These are phyloP conservation scores for Noccaea caerulescens DNA, from an alignment of 345 rosid genomes.

Conservation along the genomic window DNA sequence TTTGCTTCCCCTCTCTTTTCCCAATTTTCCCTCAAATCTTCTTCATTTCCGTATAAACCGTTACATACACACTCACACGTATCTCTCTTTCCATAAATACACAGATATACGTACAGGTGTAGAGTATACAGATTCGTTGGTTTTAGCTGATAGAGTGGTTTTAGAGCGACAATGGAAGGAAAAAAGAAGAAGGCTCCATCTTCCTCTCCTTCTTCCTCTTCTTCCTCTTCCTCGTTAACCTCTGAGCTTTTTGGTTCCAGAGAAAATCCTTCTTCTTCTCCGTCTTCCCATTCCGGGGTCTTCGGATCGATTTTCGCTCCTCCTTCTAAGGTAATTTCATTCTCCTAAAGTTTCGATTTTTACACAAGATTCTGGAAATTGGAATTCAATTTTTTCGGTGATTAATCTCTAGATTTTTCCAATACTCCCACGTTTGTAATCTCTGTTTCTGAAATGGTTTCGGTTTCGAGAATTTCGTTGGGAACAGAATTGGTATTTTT, in stretches of 20 bases:
- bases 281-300: conserved; percentile 59
- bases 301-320: conserved; percentile 70
- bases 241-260: conserved; percentile 73
- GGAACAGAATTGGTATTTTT: conserved; percentile 11
- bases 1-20: conserved; percentile 34
- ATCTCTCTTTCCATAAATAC: neutral
- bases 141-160: conserved; percentile 33
- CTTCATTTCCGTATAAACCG: conserved; percentile 29
- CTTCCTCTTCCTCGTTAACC: conserved; percentile 57
- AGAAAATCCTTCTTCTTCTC: conserved; percentile 43
- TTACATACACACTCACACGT: conserved; percentile 18
- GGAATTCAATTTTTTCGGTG: neutral
- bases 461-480: neutral
- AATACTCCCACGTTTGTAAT: neutral
- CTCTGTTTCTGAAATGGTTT: neutral
- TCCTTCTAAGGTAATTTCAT: conserved; percentile 53
- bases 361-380: neutral
- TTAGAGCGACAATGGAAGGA: conserved; percentile 59
- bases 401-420: neutral
- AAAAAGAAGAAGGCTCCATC: conserved; percentile 44
- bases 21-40: neutral
- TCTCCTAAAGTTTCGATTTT: neutral
- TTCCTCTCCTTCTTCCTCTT: conserved; percentile 3
- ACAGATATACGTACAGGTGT: neutral
- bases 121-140: conserved; percentile 24